phyloP scores from a whole-genome alignment of 768 basidiomycete species.

The Pleurotus tuoliensis region DNA sequence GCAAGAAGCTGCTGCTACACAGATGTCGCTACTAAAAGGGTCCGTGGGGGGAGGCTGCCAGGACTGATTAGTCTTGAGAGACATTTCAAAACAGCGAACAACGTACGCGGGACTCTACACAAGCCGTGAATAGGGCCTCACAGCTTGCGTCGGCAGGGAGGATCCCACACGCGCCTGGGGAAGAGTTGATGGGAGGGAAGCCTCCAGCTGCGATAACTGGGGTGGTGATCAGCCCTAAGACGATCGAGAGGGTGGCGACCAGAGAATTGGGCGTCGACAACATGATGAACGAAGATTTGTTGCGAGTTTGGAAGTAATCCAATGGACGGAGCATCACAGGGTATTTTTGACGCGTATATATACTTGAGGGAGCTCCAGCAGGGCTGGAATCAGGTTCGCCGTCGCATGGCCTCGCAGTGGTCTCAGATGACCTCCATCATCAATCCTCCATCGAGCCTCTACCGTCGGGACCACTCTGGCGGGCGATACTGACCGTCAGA shows the following conservation, averaged over 20 bases:
- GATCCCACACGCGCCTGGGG: slow-evolving; percentile 11
- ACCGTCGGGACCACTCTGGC: too few species aligned
- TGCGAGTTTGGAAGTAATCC: too few species aligned
- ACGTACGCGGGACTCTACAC: slow-evolving; percentile 9
- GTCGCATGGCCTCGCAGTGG: too few species aligned
- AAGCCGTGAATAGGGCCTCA: slow-evolving; percentile 8
- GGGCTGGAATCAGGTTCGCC: too few species aligned
- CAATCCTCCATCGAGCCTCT: too few species aligned
- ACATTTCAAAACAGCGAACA: not conserved
- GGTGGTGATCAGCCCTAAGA: not conserved
- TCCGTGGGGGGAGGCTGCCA: slow-evolving; percentile 3
- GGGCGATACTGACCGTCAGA: too few species aligned
- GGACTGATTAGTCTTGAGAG: not conserved
- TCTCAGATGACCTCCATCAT: too few species aligned
- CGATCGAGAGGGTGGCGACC: not conserved
- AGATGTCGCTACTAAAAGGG: slow-evolving; percentile 9
- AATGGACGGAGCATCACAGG: too few species aligned
- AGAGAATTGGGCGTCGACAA: not conserved
- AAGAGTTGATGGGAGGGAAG: slow-evolving; percentile 10
- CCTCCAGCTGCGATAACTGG: slow-evolving; percentile 10
- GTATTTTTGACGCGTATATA: too few species aligned
- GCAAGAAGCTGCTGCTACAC: slow-evolving; percentile 13
- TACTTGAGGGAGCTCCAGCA: too few species aligned
- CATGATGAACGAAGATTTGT: slow-evolving; percentile 1
- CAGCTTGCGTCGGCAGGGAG: slow-evolving; percentile 12